Conservation (phyloP, 495 filamentous ascomycete genomes). For the Barbatosphaeria neglecta region DNA sequence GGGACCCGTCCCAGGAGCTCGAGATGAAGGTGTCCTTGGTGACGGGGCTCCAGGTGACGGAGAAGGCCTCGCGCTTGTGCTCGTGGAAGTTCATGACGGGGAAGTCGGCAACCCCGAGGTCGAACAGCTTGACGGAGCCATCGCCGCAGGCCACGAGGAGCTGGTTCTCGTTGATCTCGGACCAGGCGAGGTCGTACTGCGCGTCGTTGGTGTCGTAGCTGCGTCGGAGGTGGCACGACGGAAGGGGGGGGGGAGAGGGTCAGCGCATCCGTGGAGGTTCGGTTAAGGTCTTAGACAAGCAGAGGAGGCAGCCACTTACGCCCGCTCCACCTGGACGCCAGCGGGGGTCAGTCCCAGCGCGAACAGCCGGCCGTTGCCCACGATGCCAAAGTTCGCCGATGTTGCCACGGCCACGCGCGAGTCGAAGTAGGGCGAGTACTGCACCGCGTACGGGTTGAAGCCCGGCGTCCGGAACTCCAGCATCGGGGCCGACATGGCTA, state of each 20-base stretch:
- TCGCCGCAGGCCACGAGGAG: constrained; percentile 78
- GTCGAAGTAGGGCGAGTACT: constrained; percentile 97
- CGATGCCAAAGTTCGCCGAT: constrained; percentile 87
- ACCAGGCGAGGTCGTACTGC: constrained; percentile 88
- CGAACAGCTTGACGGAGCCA: constrained; percentile 89
- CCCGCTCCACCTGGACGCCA: constrained; percentile 75
- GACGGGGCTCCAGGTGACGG: constrained; percentile 81
- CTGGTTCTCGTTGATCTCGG: constrained; percentile 90
- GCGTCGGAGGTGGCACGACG: constrained; percentile 1
- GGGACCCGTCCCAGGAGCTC: constrained; percentile 84
- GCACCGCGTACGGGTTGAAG: constrained; percentile 88
- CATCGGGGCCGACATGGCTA: constrained; percentile 45
- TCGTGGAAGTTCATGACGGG: constrained; percentile 83
- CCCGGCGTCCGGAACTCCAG: constrained; percentile 86
- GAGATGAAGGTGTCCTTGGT: constrained; percentile 85
- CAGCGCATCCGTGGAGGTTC: no score
- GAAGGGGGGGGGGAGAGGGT: neutral
- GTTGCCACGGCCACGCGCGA: constrained; percentile 78
- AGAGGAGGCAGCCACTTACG: constrained; percentile 21
- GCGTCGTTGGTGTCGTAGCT: constrained; percentile 95
- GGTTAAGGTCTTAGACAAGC: no score
- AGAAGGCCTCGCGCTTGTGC: constrained; percentile 84
- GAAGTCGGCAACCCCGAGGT: constrained; percentile 63
- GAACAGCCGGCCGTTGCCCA: constrained; percentile 86
- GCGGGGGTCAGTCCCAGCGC: constrained; percentile 67